phyloP scores from a whole-genome alignment of 2,329 filamentous ascomycete genomes.

The Periglandula ipomoeae region DNA sequence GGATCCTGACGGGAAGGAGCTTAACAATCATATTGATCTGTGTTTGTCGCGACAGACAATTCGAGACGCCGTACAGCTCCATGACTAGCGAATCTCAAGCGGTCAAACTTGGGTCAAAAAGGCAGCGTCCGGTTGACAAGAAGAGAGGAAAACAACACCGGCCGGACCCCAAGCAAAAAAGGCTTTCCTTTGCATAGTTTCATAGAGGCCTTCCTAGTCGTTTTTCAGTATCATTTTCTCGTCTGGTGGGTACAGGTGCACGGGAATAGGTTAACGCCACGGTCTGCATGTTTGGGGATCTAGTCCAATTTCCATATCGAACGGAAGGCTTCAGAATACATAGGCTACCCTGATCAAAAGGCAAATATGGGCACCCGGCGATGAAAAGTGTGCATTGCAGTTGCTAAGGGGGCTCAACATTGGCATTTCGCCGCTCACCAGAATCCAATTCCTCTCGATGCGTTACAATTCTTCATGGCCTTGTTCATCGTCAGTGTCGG shows the following conservation, averaged over 20 bases:
- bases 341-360: too few species aligned
- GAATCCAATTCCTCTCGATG: background rate
- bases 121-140: conserved; percentile 24
- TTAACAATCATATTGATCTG: conserved; percentile 89
- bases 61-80: conserved; percentile 64
- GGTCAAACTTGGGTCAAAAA: conserved; percentile 29
- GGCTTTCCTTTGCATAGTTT: conserved; percentile 39
- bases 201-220: too few species aligned
- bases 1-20: conserved; percentile 59
- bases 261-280: too few species aligned
- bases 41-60: conserved; percentile 85
- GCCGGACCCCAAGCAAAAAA: conserved; percentile 39
- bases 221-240: too few species aligned
- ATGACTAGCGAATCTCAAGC: conserved; percentile 21
- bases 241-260: too few species aligned
- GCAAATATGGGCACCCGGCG: background rate
- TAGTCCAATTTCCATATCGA: too few species aligned
- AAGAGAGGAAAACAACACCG: conserved; percentile 27
- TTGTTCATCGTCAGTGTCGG: conserved; percentile 45
- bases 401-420: too few species aligned
- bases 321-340: too few species aligned
- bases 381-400: background rate
- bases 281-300: too few species aligned
- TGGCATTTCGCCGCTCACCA: background rate
- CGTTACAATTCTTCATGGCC: conserved; percentile 53